These are phyloP conservation scores for Tephrocybe rancida DNA, from an alignment of 768 basidiomycete species.

Conservation along the genomic window DNA sequence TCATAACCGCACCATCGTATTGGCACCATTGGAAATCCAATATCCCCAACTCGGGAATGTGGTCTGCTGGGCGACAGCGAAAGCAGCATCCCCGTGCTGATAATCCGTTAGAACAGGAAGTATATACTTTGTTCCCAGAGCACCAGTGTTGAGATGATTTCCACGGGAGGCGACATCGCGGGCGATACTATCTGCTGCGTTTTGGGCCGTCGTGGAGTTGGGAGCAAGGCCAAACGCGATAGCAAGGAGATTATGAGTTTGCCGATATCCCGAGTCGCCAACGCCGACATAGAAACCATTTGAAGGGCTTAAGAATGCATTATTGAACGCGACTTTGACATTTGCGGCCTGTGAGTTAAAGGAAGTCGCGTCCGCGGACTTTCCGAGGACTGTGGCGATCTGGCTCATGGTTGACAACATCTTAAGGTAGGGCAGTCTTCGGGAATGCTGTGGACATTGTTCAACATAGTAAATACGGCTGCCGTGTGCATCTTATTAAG, in stretches of 20 bases:
- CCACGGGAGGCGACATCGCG: slow-evolving; percentile 22
- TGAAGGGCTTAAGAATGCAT: slow-evolving; percentile 22
- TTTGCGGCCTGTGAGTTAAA: slow-evolving; percentile 25
- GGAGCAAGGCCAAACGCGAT: slow-evolving; percentile 26
- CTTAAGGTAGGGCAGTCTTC: slow-evolving; percentile 28
- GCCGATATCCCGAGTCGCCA: slow-evolving; percentile 29
- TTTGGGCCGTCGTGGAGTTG: slow-evolving; percentile 20
- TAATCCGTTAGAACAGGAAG: slow-evolving; percentile 25
- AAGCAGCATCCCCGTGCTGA: slow-evolving; percentile 26
- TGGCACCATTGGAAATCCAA: slow-evolving; percentile 32
- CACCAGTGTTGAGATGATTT: slow-evolving; percentile 6
- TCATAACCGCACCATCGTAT: slow-evolving; percentile 21
- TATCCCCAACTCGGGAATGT: slow-evolving; percentile 33
- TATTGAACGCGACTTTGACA: slow-evolving; percentile 29
- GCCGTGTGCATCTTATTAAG: slow-evolving; percentile 26
- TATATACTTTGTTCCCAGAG: slow-evolving; percentile 1
- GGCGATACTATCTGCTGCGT: slow-evolving; percentile 27
- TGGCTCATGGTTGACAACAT: slow-evolving; percentile 29
- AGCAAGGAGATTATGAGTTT: slow-evolving; percentile 31
- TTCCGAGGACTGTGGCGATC: slow-evolving; percentile 22
- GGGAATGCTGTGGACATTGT: slow-evolving; percentile 26
- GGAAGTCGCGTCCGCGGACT: slow-evolving; percentile 23
- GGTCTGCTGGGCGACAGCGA: slow-evolving; percentile 27
- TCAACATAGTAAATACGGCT: slow-evolving; percentile 22
- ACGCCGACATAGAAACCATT: slow-evolving; percentile 25